Evolutionary conservation across 2,329 filamentous ascomycete genomes (phyloP).

Genomic region (Xylariaceae sp.): DNA sequence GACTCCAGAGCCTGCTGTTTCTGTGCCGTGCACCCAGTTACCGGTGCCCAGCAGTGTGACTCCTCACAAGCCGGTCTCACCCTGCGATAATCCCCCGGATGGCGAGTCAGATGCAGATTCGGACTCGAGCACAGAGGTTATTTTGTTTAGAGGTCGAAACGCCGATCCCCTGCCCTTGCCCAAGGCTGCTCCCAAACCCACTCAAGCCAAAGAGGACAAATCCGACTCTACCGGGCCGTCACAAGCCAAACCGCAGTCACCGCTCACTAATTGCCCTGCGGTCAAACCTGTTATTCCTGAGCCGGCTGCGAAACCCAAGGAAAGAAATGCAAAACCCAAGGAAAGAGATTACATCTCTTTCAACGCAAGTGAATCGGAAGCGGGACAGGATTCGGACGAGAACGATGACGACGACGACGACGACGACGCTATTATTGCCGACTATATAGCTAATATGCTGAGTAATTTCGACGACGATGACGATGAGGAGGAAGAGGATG

Average conservation of each 20-base stretch:
- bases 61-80: not conserved
- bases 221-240: constrained; percentile 17
- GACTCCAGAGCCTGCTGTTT: not conserved
- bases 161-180: constrained; percentile 22
- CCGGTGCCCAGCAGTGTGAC: not conserved
- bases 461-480: constrained; percentile 33
- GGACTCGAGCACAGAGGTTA: constrained; percentile 67
- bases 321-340: constrained; percentile 13
- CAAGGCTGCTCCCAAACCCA: not conserved
- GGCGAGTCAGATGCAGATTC: constrained; percentile 31
- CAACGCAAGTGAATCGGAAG: constrained; percentile 18
- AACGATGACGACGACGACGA: constrained; percentile 28
- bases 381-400: constrained; percentile 7
- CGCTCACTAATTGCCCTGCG: constrained; percentile 19
- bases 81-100: not conserved
- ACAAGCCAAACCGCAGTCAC: constrained; percentile 34
- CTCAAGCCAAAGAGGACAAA: not conserved
- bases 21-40: not conserved
- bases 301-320: not conserved
- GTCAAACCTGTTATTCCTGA: constrained; percentile 16
- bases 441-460: constrained; percentile 66
- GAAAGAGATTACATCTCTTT: constrained; percentile 23
- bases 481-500: constrained; percentile 14
- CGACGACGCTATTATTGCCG: constrained; percentile 55
- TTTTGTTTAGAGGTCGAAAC: constrained; percentile 58